phyloP scores from a whole-genome alignment of 2,329 filamentous ascomycete genomes.

The Colletotrichum kahawae region DNA sequence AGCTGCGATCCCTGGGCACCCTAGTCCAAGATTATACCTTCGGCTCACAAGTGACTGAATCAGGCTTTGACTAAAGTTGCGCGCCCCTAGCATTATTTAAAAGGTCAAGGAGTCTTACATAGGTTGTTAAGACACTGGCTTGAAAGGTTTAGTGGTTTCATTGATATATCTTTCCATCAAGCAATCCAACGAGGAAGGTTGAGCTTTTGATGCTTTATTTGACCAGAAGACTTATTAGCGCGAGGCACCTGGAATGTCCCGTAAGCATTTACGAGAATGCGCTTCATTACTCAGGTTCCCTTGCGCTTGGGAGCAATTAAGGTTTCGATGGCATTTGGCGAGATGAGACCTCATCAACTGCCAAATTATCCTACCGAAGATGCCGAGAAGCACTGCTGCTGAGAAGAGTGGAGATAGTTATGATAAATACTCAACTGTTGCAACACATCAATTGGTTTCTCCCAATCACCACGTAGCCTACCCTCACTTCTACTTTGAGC shows the following conservation, averaged over 20 bases:
- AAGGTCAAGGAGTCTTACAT: neutral
- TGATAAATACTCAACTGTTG: neutral
- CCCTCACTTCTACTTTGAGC: neutral
- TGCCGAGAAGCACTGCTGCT: neutral
- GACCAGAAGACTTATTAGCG: neutral
- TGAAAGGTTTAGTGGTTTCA: neutral
- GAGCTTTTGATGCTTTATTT: neutral
- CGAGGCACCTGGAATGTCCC: neutral
- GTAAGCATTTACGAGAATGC: neutral
- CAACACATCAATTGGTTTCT: fast-evolving
- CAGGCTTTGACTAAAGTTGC: neutral
- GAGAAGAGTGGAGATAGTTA: neutral
- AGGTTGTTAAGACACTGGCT: neutral
- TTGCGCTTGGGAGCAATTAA: neutral
- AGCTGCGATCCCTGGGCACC: neutral
- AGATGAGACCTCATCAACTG: neutral
- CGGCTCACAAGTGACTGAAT: neutral
- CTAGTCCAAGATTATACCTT: neutral
- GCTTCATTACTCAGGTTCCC: neutral
- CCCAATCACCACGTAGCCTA: neutral
- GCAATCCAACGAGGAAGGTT: neutral
- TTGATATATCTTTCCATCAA: neutral
- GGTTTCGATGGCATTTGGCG: neutral
- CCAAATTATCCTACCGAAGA: neutral
- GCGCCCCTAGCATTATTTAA: neutral